Conservation (phyloP, 2,329 filamentous ascomycete genomes). For the Atkinsonella hypoxylon region DNA sequence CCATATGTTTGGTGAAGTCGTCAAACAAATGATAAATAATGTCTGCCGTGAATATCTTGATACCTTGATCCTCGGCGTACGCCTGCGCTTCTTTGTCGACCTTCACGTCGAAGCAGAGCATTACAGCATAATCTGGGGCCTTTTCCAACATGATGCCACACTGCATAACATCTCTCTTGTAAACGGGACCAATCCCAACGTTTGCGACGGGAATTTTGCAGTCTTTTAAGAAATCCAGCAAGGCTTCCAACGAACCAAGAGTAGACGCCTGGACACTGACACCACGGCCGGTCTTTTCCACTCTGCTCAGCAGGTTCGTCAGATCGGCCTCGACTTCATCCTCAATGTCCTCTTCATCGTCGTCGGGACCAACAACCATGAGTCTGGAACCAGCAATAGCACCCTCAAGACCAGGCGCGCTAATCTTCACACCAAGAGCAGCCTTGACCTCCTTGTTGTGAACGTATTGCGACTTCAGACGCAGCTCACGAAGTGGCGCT, state of each 20-base stretch:
- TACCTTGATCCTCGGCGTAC: slow-evolving; percentile 85
- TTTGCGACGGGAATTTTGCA: slow-evolving; percentile 97
- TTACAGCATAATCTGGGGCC: slow-evolving; percentile 87
- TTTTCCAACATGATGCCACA: slow-evolving; percentile 95
- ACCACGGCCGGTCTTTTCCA: slow-evolving; percentile 85
- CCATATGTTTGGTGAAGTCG: slow-evolving; percentile 91
- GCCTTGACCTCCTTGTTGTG: slow-evolving; percentile 99
- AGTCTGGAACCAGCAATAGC: slow-evolving; percentile 94
- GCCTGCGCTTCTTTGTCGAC: slow-evolving; percentile 90
- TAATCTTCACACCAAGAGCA: slow-evolving; percentile 96
- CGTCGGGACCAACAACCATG: slow-evolving; percentile 85
- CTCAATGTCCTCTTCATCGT: slow-evolving; percentile 93
- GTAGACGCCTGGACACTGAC: slow-evolving; percentile 96
- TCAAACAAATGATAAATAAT: slow-evolving; percentile 99
- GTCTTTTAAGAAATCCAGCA: slow-evolving; percentile 89
- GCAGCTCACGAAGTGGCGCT: slow-evolving; percentile 82
- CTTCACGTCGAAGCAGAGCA: slow-evolving; percentile 99
- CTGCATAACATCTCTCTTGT: slow-evolving; percentile 96
- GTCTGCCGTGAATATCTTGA: slow-evolving; percentile 97
- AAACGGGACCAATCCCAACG: slow-evolving; percentile 93
- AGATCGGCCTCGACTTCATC: slow-evolving; percentile 96
- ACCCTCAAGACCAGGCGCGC: slow-evolving; percentile 85
- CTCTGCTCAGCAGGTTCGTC: slow-evolving; percentile 78
- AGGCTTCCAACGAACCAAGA: slow-evolving; percentile 86
- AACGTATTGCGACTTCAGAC: slow-evolving; percentile 90